phyloP scores from a whole-genome alignment of 345 rosid genomes.

The Barbarea vulgaris region DNA sequence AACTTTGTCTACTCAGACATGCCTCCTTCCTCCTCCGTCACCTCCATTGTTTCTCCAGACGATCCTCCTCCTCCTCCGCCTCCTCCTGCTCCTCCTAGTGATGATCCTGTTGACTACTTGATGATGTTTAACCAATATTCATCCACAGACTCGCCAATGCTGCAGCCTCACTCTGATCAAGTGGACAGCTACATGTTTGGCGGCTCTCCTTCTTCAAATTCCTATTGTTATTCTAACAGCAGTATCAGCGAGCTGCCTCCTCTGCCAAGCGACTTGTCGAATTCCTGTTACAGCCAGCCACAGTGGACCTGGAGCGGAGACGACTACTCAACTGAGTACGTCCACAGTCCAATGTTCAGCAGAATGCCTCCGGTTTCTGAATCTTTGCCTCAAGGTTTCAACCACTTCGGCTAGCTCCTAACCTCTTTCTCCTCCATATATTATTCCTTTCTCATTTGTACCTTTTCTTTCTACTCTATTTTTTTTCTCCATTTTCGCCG shows the following conservation, averaged over 20 bases:
- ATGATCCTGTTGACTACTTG: slow-evolving; percentile 34
- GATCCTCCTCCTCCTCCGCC: slow-evolving; percentile 46
- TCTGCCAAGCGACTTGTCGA: slow-evolving; percentile 44
- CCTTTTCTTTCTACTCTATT: not conserved
- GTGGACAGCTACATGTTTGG: slow-evolving; percentile 37
- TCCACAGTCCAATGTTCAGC: slow-evolving; percentile 84
- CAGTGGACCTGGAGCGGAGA: slow-evolving; percentile 28
- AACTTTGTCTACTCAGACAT: slow-evolving; percentile 81
- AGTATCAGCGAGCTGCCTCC: slow-evolving; percentile 56
- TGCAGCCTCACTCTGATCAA: slow-evolving; percentile 34
- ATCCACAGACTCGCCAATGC: slow-evolving; percentile 33
- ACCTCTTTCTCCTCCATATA: slow-evolving; percentile 24
- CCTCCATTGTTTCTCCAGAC: slow-evolving; percentile 72
- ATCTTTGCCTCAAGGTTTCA: slow-evolving; percentile 54
- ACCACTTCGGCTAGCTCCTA: slow-evolving; percentile 55
- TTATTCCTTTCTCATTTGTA: slow-evolving; percentile 13
- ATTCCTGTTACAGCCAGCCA: slow-evolving; percentile 33
- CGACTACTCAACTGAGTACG: slow-evolving; percentile 53
- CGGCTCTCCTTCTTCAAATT: slow-evolving; percentile 24
- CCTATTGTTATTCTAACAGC: slow-evolving; percentile 28
- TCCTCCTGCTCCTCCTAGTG: slow-evolving; percentile 19
- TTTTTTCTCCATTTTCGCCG: slow-evolving; percentile 19
- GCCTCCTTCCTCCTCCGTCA: slow-evolving; percentile 77
- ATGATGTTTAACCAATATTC: slow-evolving; percentile 38
- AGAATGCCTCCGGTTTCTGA: slow-evolving; percentile 87